phyloP scores from a whole-genome alignment of 2,329 filamentous ascomycete species.

The Ceratocystis variospora region DNA sequence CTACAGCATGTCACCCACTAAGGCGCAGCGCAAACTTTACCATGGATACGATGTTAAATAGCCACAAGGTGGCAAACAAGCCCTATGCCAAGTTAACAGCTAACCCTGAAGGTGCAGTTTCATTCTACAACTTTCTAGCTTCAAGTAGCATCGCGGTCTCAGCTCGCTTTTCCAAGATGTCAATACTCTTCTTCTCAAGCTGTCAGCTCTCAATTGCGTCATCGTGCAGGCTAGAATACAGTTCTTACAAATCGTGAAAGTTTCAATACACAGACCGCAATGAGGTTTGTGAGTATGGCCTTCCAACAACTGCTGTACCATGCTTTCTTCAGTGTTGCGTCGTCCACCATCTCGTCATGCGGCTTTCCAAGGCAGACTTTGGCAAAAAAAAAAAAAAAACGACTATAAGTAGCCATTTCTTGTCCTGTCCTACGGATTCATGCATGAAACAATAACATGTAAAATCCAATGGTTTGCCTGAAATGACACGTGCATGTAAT shows the following conservation, averaged over 20 bases:
- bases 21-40: neutral
- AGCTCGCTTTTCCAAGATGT: neutral
- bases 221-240: constrained; percentile 1
- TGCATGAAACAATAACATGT: neutral
- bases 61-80: neutral
- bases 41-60: neutral
- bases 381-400: too few species aligned
- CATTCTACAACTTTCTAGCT: neutral
- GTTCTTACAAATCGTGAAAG: neutral
- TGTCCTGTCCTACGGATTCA: neutral
- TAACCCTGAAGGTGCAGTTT: too few species aligned
- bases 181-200: neutral
- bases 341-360: neutral
- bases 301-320: neutral
- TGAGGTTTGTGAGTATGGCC: neutral
- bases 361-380: neutral
- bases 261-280: constrained; percentile 4
- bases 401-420: neutral
- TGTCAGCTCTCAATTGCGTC: neutral
- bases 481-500: neutral
- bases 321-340: neutral
- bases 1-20: neutral
- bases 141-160: neutral
- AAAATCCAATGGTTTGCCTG: neutral
- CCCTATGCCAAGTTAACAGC: too few species aligned